Conservation (phyloP, 1,284 basidiomycete genomes). For the Trichosporon asahii region DNA sequence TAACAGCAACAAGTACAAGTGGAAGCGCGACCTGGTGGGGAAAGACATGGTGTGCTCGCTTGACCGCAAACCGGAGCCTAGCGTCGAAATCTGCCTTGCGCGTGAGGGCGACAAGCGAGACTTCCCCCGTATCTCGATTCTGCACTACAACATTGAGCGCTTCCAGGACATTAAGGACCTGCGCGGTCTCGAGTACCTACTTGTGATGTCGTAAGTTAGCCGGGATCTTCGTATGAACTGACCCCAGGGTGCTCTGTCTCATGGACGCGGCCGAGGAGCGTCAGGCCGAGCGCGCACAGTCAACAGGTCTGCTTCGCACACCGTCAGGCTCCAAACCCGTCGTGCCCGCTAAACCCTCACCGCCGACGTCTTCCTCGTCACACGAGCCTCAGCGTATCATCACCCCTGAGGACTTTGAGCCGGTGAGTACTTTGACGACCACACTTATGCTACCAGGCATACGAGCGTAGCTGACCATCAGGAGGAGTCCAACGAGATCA, state of each 20-base stretch:
- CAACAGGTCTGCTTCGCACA: neutral
- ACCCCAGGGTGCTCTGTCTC: slow-evolving; percentile 23
- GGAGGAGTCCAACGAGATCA: slow-evolving; percentile 49
- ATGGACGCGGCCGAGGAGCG: slow-evolving; percentile 34
- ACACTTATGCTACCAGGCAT: too few species aligned
- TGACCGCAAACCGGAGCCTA: slow-evolving; percentile 48
- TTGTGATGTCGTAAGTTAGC: slow-evolving; percentile 36
- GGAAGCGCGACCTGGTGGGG: slow-evolving; percentile 39
- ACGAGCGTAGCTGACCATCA: slow-evolving; percentile 17
- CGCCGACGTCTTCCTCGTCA: neutral
- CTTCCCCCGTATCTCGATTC: slow-evolving; percentile 43
- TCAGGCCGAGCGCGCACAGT: slow-evolving; percentile 2
- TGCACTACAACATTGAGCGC: slow-evolving; percentile 51
- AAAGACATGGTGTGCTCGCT: slow-evolving; percentile 48
- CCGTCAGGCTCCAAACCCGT: neutral
- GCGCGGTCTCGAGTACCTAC: slow-evolving; percentile 45
- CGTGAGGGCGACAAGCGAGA: slow-evolving; percentile 35
- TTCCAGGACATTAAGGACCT: slow-evolving; percentile 49
- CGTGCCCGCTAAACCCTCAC: neutral
- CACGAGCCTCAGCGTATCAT: neutral
- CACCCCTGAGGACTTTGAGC: slow-evolving; percentile 34
- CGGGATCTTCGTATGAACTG: neutral
- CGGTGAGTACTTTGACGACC: too few species aligned
- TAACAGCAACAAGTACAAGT: slow-evolving; percentile 44
- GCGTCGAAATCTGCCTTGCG: slow-evolving; percentile 49